Base-by-base conservation (phyloP, 2,329 filamentous ascomycete species). In the Leptographium wingfieldii region DNA sequence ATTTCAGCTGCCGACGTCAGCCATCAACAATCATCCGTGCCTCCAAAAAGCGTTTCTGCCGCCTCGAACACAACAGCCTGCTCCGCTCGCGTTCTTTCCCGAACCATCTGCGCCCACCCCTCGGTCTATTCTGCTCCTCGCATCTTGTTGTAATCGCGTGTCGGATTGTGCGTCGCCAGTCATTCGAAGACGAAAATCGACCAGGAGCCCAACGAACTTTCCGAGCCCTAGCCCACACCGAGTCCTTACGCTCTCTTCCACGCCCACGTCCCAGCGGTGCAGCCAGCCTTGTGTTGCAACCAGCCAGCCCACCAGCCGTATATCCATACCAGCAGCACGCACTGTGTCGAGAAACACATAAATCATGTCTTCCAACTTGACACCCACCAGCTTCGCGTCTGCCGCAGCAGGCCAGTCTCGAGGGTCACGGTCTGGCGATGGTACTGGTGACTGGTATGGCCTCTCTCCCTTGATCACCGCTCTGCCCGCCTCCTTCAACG, bases 311-410 rank as follows among this genome's bases (percentile, higher is more conserved):
- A 19, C 52, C 19, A 38, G 19, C 31, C 31, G n/a, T n/a, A 22
- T 46, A 12, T 31, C 38, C 38, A 16, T 40, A 38, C 29, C 11
- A 49, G 11, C 14, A 25, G 29, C 29, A 56, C 27, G 9, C 5
- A 43, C 19, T 19, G 16, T 25, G 27, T 14, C 25, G n/a, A 12
- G 22, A 25, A 29, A 52, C 25, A 52, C n/a, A 22, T 52, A 43
- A 70, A 66, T 66, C 66, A 73, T 90, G 87, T 82, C 86, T 76
- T 83, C 85, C 72, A 85, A 87, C 76, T 81, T 90, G 73, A 59
- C 57, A 33, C 85, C 87, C 68, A 90, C 88, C 68, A 91, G 86
- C 79, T 92, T 92, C 76, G 88, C 88, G 72, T 90, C 88, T 70
- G 88, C 88, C 68, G 88, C 88, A 67, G 87, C 88, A 71, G 87